These are phyloP conservation scores for Saccharomycopsis capsularis DNA, from an alignment of 805 yeast species.

Conservation along the genomic window DNA sequence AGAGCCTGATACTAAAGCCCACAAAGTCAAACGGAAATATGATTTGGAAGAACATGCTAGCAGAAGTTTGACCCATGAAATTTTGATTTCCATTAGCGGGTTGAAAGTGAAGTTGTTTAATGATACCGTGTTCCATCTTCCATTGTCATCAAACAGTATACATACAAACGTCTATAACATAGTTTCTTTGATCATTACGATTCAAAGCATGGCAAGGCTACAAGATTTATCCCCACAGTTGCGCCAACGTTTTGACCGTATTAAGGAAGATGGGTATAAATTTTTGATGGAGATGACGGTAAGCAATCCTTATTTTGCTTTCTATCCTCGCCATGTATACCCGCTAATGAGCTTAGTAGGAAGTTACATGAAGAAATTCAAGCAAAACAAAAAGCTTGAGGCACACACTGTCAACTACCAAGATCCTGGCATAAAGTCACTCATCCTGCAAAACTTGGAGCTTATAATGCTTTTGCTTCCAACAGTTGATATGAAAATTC, in stretches of 20 bases:
- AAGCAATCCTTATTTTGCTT: conserved; percentile 5
- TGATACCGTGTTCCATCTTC: conserved; percentile 2
- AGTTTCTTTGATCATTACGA: neutral
- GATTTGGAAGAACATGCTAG: neutral
- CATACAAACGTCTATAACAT: conserved; percentile 4
- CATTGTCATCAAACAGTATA: conserved; percentile 5
- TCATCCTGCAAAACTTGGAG: neutral
- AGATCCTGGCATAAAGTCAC: neutral
- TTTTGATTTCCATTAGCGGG: conserved; percentile 7
- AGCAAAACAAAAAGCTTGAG: neutral
- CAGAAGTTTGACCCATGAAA: too few relatives aligned
- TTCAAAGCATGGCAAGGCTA: neutral
- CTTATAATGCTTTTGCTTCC: conserved; percentile 8
- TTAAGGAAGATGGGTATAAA: neutral
- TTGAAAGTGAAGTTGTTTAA: neutral
- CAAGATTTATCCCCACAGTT: neutral
- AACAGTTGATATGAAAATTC: neutral
- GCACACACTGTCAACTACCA: too few relatives aligned
- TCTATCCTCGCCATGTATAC: conserved; percentile 1
- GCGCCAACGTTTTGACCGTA: too few relatives aligned
- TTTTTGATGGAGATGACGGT: neutral
- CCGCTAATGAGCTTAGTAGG: neutral
- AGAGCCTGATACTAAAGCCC: too few relatives aligned
- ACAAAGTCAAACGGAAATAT: too few relatives aligned
- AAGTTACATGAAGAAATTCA: neutral